A percentile compares a stretch with the other conserved stretches of the same genome.
Conservation (phyloP, 768 basidiomycete species). For the Sutorius australiensis region DNA sequence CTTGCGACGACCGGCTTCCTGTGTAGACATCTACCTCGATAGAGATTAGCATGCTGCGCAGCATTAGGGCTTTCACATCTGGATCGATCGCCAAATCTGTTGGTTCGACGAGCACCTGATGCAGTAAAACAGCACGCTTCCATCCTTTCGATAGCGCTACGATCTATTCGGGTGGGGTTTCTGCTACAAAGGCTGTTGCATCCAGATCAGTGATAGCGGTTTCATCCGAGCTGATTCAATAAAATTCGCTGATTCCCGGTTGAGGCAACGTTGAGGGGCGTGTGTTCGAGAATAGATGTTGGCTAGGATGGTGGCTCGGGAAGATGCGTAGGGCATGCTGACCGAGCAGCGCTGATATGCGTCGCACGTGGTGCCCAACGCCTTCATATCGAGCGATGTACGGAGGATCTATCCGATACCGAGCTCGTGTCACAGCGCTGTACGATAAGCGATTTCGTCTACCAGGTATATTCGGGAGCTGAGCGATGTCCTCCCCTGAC, state of each 20-base stretch:
- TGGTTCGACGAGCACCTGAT: conserved; percentile 33
- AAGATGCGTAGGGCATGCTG: neutral
- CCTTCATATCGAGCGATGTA: neutral
- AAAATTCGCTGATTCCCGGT: conserved; percentile 18
- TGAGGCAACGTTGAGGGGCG: conserved; percentile 16
- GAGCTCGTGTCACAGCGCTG: neutral
- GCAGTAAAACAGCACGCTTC: conserved; percentile 42
- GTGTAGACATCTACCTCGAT: conserved; percentile 28
- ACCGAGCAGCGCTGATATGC: neutral
- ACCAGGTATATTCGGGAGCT: neutral
- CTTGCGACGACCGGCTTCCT: neutral
- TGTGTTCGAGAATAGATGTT: conserved; percentile 1
- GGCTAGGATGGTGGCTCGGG: neutral
- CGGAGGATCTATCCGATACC: conserved; percentile 1
- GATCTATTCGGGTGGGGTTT: conserved; percentile 24
- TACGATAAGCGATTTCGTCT: conserved; percentile 2
- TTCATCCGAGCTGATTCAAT: conserved; percentile 23
- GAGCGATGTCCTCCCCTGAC: neutral
- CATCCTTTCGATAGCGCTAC: conserved; percentile 31
- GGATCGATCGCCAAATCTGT: conserved; percentile 36
- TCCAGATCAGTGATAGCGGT: conserved; percentile 30
- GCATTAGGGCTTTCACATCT: conserved; percentile 36
- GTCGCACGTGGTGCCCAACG: neutral
- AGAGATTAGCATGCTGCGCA: conserved; percentile 33
- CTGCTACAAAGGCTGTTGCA: conserved; percentile 27